Conservation (phyloP, 2,329 filamentous ascomycete species). For the Colletotrichum eleusines region DNA sequence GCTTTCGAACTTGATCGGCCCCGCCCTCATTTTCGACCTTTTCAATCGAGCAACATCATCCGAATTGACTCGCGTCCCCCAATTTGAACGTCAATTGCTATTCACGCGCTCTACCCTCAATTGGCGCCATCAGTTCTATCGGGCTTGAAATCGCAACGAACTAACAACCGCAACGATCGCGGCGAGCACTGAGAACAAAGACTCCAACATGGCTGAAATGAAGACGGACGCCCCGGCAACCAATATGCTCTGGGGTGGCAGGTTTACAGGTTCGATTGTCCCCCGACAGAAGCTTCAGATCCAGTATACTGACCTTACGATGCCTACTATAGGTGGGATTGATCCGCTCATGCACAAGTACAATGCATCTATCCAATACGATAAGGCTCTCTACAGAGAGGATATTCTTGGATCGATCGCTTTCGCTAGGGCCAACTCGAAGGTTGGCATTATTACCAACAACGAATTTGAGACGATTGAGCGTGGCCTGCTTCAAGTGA, state of each 20-base stretch:
- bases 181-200: not conserved
- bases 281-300: constrained; percentile 13
- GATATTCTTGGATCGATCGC: constrained; percentile 86
- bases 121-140: not conserved
- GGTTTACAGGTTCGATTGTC: constrained; percentile 59
- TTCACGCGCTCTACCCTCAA: not conserved
- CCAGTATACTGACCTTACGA: not conserved
- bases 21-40: not conserved
- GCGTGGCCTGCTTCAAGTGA: constrained; percentile 71
- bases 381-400: constrained; percentile 81
- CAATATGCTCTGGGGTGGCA: constrained; percentile 40
- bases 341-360: constrained; percentile 90
- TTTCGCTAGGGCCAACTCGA: constrained; percentile 83
- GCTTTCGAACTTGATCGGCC: not conserved
- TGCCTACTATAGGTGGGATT: constrained; percentile 12
- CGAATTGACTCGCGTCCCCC: not conserved
- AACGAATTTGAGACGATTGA: constrained; percentile 82
- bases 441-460: constrained; percentile 77
- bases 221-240: constrained; percentile 48
- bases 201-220: constrained; percentile 21
- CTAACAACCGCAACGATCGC: not conserved
- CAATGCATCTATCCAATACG: constrained; percentile 85
- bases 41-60: not conserved
- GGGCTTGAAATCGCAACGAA: not conserved
- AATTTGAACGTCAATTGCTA: not conserved